Conservation (phyloP, 1,284 basidiomycete genomes). For the Rhodotorula sp. region DNA sequence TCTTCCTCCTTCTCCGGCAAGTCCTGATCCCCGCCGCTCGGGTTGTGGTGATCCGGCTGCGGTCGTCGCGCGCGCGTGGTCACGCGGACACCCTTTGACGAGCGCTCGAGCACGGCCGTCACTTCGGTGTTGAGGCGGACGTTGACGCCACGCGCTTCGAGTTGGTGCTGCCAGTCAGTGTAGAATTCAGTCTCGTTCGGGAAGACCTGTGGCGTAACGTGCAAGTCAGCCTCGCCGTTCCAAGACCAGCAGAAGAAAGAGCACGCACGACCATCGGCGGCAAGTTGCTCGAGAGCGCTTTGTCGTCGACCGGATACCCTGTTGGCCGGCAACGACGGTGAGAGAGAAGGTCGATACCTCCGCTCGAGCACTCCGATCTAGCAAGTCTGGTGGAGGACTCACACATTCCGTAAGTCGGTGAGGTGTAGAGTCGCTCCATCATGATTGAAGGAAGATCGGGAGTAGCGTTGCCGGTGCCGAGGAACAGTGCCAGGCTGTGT, state of each 20-base stretch:
- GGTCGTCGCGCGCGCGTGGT: conserved; percentile 45
- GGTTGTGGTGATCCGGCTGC: conserved; percentile 49
- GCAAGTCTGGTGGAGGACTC: conserved; percentile 5
- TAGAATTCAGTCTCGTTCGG: conserved; percentile 47
- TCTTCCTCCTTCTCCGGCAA: conserved; percentile 50
- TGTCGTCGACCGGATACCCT: conserved; percentile 50
- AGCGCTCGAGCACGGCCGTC: conserved; percentile 44
- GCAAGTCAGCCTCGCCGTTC: not conserved
- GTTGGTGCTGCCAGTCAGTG: conserved; percentile 48
- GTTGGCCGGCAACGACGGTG: not conserved
- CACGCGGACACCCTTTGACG: conserved; percentile 46
- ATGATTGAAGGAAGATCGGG: conserved; percentile 51
- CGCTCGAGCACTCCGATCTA: conserved; percentile 44
- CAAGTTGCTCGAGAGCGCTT: conserved; percentile 49
- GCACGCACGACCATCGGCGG: conserved; percentile 50
- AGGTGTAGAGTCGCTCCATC: conserved; percentile 53
- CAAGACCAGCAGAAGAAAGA: no score
- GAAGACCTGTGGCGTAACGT: not conserved
- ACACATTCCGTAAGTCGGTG: conserved; percentile 53
- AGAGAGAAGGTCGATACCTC: not conserved
- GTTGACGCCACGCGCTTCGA: conserved; percentile 49
- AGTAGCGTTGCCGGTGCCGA: conserved; percentile 53
- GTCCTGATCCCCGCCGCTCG: conserved; percentile 43
- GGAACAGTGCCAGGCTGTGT: conserved; percentile 48
- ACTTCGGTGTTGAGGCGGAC: conserved; percentile 52